These are phyloP conservation scores for Hansenula anomala DNA, from an alignment of 1,139 yeast genomes.

Conservation along the genomic window DNA sequence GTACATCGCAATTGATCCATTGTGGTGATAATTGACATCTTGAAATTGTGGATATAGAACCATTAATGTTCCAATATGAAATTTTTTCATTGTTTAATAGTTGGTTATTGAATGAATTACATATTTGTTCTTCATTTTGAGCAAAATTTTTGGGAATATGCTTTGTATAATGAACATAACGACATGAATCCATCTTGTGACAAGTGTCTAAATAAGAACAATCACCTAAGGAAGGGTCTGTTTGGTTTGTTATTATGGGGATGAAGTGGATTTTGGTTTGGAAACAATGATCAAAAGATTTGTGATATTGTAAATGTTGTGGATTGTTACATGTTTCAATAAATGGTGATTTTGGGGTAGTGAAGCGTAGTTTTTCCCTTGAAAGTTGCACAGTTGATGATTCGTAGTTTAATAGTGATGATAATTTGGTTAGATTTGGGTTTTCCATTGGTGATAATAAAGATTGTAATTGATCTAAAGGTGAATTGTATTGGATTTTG, in stretches of 20 bases:
- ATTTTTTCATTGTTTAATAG: slow-evolving; percentile 25
- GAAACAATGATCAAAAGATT: slow-evolving; percentile 35
- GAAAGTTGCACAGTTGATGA: slow-evolving; percentile 30
- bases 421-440: slow-evolving; percentile 11
- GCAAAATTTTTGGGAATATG: slow-evolving; percentile 38
- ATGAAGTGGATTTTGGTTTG: slow-evolving; percentile 52
- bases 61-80: slow-evolving; percentile 53
- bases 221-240: slow-evolving; percentile 77
- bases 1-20: slow-evolving; percentile 83
- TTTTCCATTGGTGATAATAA: slow-evolving; percentile 8
- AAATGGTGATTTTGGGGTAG: slow-evolving; percentile 38
- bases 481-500: background rate
- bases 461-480: slow-evolving; percentile 7
- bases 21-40: slow-evolving; percentile 52
- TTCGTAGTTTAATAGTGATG: slow-evolving; percentile 16
- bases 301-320: slow-evolving; percentile 35
- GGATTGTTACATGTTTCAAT: slow-evolving; percentile 47
- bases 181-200: slow-evolving; percentile 75
- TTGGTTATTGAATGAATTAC: slow-evolving; percentile 24
- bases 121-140: slow-evolving; percentile 13
- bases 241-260: slow-evolving; percentile 50
- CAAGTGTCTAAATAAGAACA: slow-evolving; percentile 94
- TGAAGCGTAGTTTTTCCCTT: slow-evolving; percentile 35
- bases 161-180: slow-evolving; percentile 77
- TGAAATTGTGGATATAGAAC: slow-evolving; percentile 34